phyloP scores from a whole-genome alignment of 2,329 filamentous ascomycete species.

The Xylariaceae sp. region DNA sequence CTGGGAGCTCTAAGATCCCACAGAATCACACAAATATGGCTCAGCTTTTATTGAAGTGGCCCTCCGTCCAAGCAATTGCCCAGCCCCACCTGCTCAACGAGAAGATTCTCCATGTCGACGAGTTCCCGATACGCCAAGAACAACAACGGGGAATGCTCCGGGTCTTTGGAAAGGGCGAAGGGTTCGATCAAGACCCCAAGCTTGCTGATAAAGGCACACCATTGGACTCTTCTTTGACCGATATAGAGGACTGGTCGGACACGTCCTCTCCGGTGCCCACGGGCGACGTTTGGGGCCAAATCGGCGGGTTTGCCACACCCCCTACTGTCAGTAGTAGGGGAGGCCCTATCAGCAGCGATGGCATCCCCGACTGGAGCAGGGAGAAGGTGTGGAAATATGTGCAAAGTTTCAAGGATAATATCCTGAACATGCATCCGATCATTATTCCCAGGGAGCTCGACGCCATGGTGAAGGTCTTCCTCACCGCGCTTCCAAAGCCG shows the following conservation, averaged over 20 bases:
- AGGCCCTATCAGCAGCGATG: conserved; percentile 33
- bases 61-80: conserved; percentile 59
- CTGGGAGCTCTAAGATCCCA: conserved; percentile 64
- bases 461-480: conserved; percentile 44
- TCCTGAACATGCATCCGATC: conserved; percentile 59
- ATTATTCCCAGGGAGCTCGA: conserved; percentile 46
- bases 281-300: conserved; percentile 50
- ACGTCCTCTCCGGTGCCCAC: conserved; percentile 46
- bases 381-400: conserved; percentile 46
- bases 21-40: conserved; percentile 87
- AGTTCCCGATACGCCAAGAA: conserved; percentile 72
- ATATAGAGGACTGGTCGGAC: conserved; percentile 40
- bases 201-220: conserved; percentile 37
- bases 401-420: conserved; percentile 50
- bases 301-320: conserved; percentile 42
- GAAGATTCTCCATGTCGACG: conserved; percentile 49
- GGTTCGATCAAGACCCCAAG: conserved; percentile 45
- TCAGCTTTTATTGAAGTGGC: conserved; percentile 69
- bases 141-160: conserved; percentile 65
- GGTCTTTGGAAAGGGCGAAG: conserved; percentile 73
- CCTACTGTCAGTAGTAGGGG: conserved; percentile 28
- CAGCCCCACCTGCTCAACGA: conserved; percentile 38
- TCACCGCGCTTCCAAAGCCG: conserved; percentile 36
- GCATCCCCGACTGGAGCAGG: conserved; percentile 48
- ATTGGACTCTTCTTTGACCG: conserved; percentile 27